Conservation (phyloP, 2,329 filamentous ascomycete genomes). For the Hypoxylon sp. region DNA sequence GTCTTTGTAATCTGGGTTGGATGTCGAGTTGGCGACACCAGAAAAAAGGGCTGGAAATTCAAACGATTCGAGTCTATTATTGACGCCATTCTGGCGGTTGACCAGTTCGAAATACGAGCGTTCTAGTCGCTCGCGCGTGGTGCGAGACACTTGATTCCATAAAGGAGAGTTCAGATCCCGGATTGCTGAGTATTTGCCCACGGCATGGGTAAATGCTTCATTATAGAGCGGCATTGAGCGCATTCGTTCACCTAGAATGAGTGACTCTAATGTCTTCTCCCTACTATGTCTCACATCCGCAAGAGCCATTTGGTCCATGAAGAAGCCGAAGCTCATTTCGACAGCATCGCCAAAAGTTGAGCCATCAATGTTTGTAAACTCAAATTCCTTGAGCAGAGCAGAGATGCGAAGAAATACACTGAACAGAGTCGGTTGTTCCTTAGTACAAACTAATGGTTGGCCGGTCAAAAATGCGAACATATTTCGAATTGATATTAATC, state of each 20-base stretch:
- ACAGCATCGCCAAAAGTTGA: conserved; percentile 72
- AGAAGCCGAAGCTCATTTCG: conserved; percentile 77
- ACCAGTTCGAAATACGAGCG: conserved; percentile 85
- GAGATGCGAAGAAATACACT: conserved; percentile 69
- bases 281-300: conserved; percentile 85
- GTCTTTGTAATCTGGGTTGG: conserved; percentile 79
- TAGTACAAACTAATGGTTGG: conserved; percentile 74
- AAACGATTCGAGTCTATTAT: conserved; percentile 84
- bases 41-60: conserved; percentile 93
- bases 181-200: conserved; percentile 86
- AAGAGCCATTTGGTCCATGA: conserved; percentile 81
- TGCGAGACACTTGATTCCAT: conserved; percentile 76
- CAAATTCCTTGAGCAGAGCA: conserved; percentile 68
- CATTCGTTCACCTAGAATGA: conserved; percentile 92
- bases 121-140: conserved; percentile 84
- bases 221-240: conserved; percentile 86
- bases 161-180: conserved; percentile 76
- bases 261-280: conserved; percentile 89
- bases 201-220: conserved; percentile 91
- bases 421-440: conserved; percentile 66
- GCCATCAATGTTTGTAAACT: conserved; percentile 70
- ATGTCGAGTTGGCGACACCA: conserved; percentile 88
- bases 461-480: conserved; percentile 76
- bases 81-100: conserved; percentile 78
- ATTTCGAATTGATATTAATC: conserved; percentile 72